Percentiles rank a stretch among this genome's conserved stretches.
phyloP scores from a whole-genome alignment of 2,329 filamentous ascomycete species.

The Paraconiothyrium brasiliense region DNA sequence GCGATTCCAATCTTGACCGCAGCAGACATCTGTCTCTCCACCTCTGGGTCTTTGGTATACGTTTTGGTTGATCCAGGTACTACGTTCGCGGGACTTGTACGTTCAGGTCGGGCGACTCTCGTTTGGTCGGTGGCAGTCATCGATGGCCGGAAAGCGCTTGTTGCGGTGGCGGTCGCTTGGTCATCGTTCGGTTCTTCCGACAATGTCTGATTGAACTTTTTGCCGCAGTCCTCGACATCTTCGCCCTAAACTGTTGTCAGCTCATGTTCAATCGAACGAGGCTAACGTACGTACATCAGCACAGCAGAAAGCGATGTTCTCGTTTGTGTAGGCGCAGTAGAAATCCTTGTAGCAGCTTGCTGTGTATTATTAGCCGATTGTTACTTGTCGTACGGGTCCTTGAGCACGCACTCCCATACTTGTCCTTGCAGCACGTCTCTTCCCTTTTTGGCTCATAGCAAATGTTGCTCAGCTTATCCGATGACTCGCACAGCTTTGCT shows the following conservation, averaged over 20 bases:
- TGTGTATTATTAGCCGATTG: constrained; percentile 11
- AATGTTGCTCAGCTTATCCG: constrained; percentile 16
- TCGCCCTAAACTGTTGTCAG: constrained; percentile 12
- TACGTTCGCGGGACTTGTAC: constrained; percentile 15
- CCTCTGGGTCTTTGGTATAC: constrained; percentile 5
- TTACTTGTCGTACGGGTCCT: background rate
- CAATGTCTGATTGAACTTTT: constrained; percentile 17
- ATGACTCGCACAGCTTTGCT: constrained; percentile 19
- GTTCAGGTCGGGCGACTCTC: constrained; percentile 12
- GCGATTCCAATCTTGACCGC: constrained; percentile 9
- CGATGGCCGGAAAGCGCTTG: constrained; percentile 15
- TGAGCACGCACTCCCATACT: constrained; percentile 19
- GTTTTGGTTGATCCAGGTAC: constrained; percentile 1
- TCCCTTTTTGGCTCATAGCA: constrained; percentile 24
- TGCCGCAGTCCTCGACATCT: constrained; percentile 21
- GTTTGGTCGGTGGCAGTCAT: constrained; percentile 13
- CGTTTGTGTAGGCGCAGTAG: constrained; percentile 25
- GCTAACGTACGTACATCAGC: constrained; percentile 14
- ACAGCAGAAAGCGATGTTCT: constrained; percentile 23
- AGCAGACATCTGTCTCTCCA: constrained; percentile 6
- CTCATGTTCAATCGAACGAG: background rate
- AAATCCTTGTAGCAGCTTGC: constrained; percentile 21
- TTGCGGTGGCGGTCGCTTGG: constrained; percentile 8
- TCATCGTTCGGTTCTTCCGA: background rate
- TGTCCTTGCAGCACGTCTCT: constrained; percentile 26